Evolutionary conservation across 495 filamentous ascomycete genomes (phyloP).

Genomic region (Neurospora discreta): DNA sequence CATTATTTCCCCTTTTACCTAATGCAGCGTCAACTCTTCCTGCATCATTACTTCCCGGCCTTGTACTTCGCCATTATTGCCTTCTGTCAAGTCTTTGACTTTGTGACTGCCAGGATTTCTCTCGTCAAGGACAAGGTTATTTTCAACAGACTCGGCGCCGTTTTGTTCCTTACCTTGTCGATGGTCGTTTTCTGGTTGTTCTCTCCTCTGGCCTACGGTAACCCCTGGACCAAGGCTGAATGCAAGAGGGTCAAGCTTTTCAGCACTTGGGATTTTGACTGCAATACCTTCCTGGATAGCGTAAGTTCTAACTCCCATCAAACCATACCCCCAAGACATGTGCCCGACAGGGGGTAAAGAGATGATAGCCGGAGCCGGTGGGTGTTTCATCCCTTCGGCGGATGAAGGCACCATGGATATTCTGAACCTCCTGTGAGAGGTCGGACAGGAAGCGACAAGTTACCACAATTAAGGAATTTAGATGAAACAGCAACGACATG

Average conservation of each 20-base stretch:
- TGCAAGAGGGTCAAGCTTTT: slow-evolving; percentile 84
- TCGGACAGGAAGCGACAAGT: background rate
- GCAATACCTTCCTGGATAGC: slow-evolving; percentile 77
- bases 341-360: slow-evolving; percentile 16
- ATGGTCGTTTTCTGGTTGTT: slow-evolving; percentile 74
- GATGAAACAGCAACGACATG: background rate
- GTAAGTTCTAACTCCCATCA: slow-evolving; percentile 49
- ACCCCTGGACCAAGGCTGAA: slow-evolving; percentile 78
- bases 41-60: slow-evolving; percentile 85
- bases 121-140: slow-evolving; percentile 55
- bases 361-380: background rate
- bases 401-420: background rate
- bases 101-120: slow-evolving; percentile 56
- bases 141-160: slow-evolving; percentile 58
- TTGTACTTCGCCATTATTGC: slow-evolving; percentile 89
- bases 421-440: background rate
- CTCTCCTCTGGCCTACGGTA: slow-evolving; percentile 84
- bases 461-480: background rate
- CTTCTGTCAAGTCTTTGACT: slow-evolving; percentile 82
- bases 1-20: slow-evolving; percentile 97
- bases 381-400: background rate
- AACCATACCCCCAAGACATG: slow-evolving; percentile 22
- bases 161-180: slow-evolving; percentile 58
- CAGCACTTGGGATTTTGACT: slow-evolving; percentile 90
- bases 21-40: slow-evolving; percentile 89